Evolutionary conservation across 805 yeast genomes (phyloP).

Genomic region (Suhomyces sp.): DNA sequence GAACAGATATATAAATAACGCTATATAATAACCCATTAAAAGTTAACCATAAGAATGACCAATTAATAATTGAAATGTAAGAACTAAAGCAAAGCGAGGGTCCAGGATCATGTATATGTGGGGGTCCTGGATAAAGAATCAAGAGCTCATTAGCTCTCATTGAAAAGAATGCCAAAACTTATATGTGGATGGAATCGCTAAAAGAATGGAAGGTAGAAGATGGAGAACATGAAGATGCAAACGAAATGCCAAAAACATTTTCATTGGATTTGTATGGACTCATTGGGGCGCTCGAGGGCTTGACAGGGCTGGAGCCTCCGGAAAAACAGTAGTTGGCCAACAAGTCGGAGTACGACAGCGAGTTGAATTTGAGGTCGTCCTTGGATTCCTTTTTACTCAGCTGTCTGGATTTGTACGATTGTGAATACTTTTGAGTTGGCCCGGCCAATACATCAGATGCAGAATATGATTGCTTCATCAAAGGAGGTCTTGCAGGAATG

Average conservation of each 20-base stretch:
- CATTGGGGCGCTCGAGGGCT: constrained; percentile 1
- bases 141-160: background rate
- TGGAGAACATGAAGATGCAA: constrained; percentile 18
- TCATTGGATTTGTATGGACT: constrained; percentile 1
- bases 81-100: background rate
- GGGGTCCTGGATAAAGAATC: background rate
- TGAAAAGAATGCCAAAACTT: background rate
- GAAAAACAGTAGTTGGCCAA: constrained; percentile 36
- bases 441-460: constrained; percentile 14
- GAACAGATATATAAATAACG: background rate
- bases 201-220: constrained; percentile 34
- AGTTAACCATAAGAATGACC: background rate
- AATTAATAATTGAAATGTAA: background rate
- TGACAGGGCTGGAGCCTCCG: constrained; percentile 15
- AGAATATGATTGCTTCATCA: constrained; percentile 17
- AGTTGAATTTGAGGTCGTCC: constrained; percentile 16
- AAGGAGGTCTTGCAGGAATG: constrained; percentile 13
- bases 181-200: constrained; percentile 32
- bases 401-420: constrained; percentile 21
- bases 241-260: constrained; percentile 7
- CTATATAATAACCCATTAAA: constrained; percentile 1
- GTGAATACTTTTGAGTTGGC: constrained; percentile 25
- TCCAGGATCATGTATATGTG: background rate
- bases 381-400: background rate
- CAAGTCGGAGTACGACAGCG: constrained; percentile 31